A percentile compares a stretch with the other conserved stretches of the same genome.
Conservation (phyloP, 2,329 filamentous ascomycete genomes). For the Fusarium chlamydosporum region DNA sequence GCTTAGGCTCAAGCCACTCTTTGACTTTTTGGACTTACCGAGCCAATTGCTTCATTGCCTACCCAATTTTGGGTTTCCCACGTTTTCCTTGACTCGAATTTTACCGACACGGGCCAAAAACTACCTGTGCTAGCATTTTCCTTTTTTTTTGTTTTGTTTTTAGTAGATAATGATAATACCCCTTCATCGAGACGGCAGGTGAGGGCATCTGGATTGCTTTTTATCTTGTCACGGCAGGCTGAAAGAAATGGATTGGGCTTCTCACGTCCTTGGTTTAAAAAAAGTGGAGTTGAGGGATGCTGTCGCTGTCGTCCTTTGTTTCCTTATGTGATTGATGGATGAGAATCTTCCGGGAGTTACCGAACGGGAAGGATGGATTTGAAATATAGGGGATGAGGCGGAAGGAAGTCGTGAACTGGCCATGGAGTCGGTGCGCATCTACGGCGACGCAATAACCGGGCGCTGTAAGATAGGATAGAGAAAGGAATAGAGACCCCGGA, state of each 20-base stretch:
- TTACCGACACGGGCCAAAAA: constrained; percentile 22
- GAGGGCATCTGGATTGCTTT: constrained; percentile 48
- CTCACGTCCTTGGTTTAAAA: constrained; percentile 43
- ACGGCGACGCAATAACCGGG: constrained; percentile 29
- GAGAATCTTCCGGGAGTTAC: constrained; percentile 27
- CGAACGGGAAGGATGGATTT: constrained; percentile 17
- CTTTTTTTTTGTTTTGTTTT: constrained; percentile 35
- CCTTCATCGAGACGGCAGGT: constrained; percentile 50
- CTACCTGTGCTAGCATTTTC: constrained; percentile 43
- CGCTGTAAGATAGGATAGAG: constrained; percentile 42
- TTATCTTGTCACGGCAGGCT: constrained; percentile 45
- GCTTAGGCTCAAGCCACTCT: constrained; percentile 32
- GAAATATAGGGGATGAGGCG: constrained; percentile 5
- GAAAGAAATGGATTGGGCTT: constrained; percentile 47
- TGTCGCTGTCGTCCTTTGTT: constrained; percentile 46
- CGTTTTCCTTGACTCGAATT: constrained; percentile 43
- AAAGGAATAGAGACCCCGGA: constrained; percentile 39
- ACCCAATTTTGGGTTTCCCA: constrained; percentile 29
- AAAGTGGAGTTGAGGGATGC: constrained; percentile 48
- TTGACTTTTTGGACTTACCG: constrained; percentile 41
- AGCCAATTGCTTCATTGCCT: constrained; percentile 38
- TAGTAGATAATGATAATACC: constrained; percentile 56
- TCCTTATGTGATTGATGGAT: constrained; percentile 48
- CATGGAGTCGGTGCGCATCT: constrained; percentile 33
- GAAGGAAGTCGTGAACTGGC: constrained; percentile 15